Conservation (phyloP, 2,329 filamentous ascomycete genomes). For the Fusarium acutatum region DNA sequence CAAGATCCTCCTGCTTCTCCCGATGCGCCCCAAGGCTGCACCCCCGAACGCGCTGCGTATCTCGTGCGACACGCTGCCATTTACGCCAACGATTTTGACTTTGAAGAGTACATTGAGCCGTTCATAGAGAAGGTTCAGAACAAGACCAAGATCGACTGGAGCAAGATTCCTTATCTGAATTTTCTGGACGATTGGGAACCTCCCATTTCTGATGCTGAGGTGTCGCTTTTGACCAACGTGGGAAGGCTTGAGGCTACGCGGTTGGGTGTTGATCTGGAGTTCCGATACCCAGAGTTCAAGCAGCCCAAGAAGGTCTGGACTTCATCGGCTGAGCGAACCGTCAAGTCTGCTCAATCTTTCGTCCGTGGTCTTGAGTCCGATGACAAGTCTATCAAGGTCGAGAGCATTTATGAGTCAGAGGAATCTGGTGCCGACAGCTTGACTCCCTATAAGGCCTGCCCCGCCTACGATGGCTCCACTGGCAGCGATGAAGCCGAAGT, state of each 20-base stretch:
- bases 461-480: slow-evolving; percentile 65
- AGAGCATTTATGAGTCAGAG: slow-evolving; percentile 64
- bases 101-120: slow-evolving; percentile 64
- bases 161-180: slow-evolving; percentile 60
- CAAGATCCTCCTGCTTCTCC: slow-evolving; percentile 53
- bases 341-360: slow-evolving; percentile 65
- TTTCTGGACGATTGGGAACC: slow-evolving; percentile 66
- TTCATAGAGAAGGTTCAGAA: slow-evolving; percentile 68
- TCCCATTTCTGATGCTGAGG: slow-evolving; percentile 64
- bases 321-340: slow-evolving; percentile 69
- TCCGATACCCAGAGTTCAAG: slow-evolving; percentile 64
- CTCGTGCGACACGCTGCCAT: slow-evolving; percentile 68
- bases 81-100: slow-evolving; percentile 68
- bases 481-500: slow-evolving; percentile 63
- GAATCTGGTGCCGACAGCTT: slow-evolving; percentile 66
- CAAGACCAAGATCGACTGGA: slow-evolving; percentile 64
- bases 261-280: slow-evolving; percentile 65
- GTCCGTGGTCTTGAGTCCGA: slow-evolving; percentile 64
- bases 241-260: slow-evolving; percentile 68
- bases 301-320: slow-evolving; percentile 67
- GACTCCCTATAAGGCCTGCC: slow-evolving; percentile 72
- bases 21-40: slow-evolving; percentile 59
- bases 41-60: slow-evolving; percentile 61
- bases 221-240: slow-evolving; percentile 67
- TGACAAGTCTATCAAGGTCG: slow-evolving; percentile 62